Evolutionary conservation across 495 filamentous ascomycete species (phyloP), one percentile per base, ranked within the genome.

Genomic region (Hypomontagnella monticulosa): DNA sequence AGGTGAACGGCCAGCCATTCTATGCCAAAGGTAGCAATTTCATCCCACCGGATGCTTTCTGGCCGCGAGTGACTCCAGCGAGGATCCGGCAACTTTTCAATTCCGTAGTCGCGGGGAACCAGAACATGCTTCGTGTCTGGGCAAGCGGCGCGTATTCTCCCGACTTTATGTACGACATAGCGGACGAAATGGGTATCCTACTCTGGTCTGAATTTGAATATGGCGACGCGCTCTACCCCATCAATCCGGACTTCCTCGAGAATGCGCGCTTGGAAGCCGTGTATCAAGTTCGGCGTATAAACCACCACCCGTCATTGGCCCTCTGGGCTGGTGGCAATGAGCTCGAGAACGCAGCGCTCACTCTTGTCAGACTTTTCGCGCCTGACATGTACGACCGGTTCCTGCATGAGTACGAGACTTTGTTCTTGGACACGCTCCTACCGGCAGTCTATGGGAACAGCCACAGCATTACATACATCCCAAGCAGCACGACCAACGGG

Each of bases 61-160:
- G 87, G 87, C 82, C 87, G 0, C 78, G 86, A 8, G 85, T 89
- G 5, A 89, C 86, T 0, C 74, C 80, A 36, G 71, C 71, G 0
- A 80, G 75, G 34, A 84, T 89, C 70, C 72, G 78, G 30, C 79
- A 81, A 34, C 68, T 89, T 7, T 87, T 90, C 56, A 74, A 84
- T 44, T 81, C 84, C 0, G 84, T 84, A 2, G 73, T 84, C 3
- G 83, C 76, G 6, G 87, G 83, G 3, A 86, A 88, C 54, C 86
- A 89, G 69, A 91, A 91, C 67, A 89, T 91, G 88, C 80, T 91
- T 4, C 83, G 87, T 0, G 83, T 89, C 9, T 91, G 88, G 88
- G 78, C 86, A 2, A 85, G 83, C 9, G 86, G 88, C 14, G 82
- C 84, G 1, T 91, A 90, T 61, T 77, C 82, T 11, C 86, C 85